Base-by-base conservation (phyloP, 2,329 filamentous ascomycete species). In the Nemania sp. region DNA sequence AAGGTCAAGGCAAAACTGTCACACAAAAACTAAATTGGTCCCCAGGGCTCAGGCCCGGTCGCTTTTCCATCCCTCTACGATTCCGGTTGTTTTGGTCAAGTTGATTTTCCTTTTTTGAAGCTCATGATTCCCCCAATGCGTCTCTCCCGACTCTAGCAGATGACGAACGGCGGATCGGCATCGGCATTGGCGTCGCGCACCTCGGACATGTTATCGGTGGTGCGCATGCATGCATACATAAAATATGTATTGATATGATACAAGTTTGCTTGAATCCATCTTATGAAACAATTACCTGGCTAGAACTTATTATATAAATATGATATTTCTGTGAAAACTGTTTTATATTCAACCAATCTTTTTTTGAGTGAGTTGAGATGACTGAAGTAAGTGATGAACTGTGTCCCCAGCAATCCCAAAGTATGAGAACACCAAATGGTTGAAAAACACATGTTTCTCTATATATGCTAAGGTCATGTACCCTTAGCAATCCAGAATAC, bases 1-100 rank as follows among this genome's bases (percentile, higher is more conserved):
- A 88, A 86, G 81, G 75, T 88, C 74, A 85, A 85, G 80, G 77
- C 80, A 73, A 88, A 80, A 77, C 71, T 81, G n/a, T 73, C 77
- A 24, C 69, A 74, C 71, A 79, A 80, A 73, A 75, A 78, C 22
- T 70, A 68, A n/a, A 35, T 22, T 2, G 51, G 67, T n/a, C n/a
- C 41, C 49, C 22, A 7, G 26, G 45, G 43, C 2, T 27, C 49
- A 63, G 32, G 41, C 24, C 52, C 41, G 29, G 24, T 69, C 68
- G 24, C 58, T 69, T 74, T 64, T 70, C 22, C 18, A 52, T 64
- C 56, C 62, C 45, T 64, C 3, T 65, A 35, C 6, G 32, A 35
- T 62, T 56, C 45, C 26, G 35, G 59, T 70, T 66, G 51, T 64
- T 64, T 69, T 65, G 56, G 62, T 69, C 56, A 38, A 62, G 62